phyloP scores from a whole-genome alignment of 768 basidiomycete genomes.

The Pulveroboletus ravenelii region DNA sequence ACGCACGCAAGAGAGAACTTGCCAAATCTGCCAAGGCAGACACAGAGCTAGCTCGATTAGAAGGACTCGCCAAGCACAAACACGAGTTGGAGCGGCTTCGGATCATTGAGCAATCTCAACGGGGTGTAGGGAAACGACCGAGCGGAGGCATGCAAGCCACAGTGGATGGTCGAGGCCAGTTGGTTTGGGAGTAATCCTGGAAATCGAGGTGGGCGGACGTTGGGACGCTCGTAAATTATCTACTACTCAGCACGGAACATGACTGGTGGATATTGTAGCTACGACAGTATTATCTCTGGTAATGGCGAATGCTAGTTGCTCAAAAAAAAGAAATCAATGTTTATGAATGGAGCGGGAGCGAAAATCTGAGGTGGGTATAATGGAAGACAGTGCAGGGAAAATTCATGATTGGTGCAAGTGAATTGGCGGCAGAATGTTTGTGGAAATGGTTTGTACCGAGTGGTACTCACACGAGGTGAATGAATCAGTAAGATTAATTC shows the following conservation, averaged over 20 bases:
- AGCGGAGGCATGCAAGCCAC: conserved; percentile 60
- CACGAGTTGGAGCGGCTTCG: conserved; percentile 52
- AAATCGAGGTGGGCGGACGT: conserved; percentile 5
- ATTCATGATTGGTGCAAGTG: conserved; percentile 20
- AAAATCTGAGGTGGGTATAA: conserved; percentile 9
- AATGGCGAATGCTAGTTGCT: conserved; percentile 17
- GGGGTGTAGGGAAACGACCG: conserved; percentile 24
- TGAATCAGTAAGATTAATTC: conserved; percentile 5
- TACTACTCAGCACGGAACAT: conserved; percentile 12
- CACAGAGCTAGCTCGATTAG: conserved; percentile 47
- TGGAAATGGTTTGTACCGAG: conserved; percentile 3
- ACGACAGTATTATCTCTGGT: conserved; percentile 10
- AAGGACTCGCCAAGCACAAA: conserved; percentile 53
- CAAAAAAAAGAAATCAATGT: conserved; percentile 15
- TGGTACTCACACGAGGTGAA: conserved; percentile 2
- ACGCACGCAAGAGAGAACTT: conserved; percentile 54
- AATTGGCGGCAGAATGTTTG: conserved; percentile 6
- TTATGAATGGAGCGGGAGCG: conserved; percentile 6
- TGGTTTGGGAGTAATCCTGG: conserved; percentile 48
- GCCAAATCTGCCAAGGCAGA: conserved; percentile 55
- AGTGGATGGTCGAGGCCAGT: conserved; percentile 52
- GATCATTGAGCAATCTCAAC: conserved; percentile 42
- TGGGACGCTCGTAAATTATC: conserved; percentile 19
- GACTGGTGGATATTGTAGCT: conserved; percentile 14
- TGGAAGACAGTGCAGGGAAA: conserved; percentile 5